Evolutionary conservation across 2,329 filamentous ascomycete genomes (phyloP), one percentile per base, ranked within the genome.

Genomic region (Venturiaceae sp.): DNA sequence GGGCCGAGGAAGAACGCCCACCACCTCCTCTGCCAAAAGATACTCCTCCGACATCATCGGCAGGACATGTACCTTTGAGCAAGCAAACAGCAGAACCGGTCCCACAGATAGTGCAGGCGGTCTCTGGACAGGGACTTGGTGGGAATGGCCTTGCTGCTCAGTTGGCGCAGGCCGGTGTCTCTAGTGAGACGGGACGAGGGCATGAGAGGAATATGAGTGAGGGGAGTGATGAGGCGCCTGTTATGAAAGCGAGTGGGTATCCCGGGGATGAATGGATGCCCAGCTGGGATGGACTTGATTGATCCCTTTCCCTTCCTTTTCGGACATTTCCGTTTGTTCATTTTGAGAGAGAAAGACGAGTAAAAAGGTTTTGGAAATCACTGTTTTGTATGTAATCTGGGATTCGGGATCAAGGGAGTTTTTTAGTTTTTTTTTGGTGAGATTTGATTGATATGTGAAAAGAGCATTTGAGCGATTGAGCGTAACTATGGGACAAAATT

Each of bases 251-350:
- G 32, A 52, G 36, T n/a, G 62, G 60, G 44, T 61, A 61, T 53
- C 60, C 60, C 11, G 60, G 60, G 16, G 56, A 62, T 53, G 60
- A 61, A 34, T 61, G 60, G 60, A 37, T 54, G n/a, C 60, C 60
- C 16, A 32, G 52, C 6, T 60, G 59, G 59, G 58, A 59, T 32
- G 44, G 44, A 5, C 11, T 50, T 23, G 44, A 50, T 23, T 50
- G 21, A 30, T 4, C 21, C 21, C 30, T 23, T 44, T 44, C 19
- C 39, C 19, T 8, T 44, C 5, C 26, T 9, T 44, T 26, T 23
- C 36, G 7, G 13, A 39, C 36, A 16, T 39, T 39, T 39, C 19
- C 14, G 13, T 39, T 39, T 39, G 36, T 39, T n/a, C 14, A n/a
- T 39, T 39, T 39, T 39, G n/a, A 7, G 6, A 14, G 36, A 39